A percentile compares a stretch with the other conserved stretches of the same genome.
These are phyloP conservation scores for Xylariales sp. DNA, from an alignment of 2,329 filamentous ascomycete species.

Conservation along the genomic window DNA sequence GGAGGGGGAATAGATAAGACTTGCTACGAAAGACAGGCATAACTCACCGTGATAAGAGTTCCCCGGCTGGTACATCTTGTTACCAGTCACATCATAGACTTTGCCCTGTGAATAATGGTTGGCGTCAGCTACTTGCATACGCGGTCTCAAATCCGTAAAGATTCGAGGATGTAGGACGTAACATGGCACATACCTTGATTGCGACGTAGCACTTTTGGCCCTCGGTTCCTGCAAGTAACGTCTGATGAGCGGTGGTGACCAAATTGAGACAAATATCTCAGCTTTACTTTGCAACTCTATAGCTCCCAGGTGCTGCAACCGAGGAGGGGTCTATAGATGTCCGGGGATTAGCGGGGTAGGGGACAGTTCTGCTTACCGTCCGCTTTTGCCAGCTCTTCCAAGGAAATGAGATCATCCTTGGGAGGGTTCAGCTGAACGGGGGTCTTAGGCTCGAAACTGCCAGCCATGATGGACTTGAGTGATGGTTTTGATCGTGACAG, in stretches of 20 bases:
- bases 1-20: not conserved
- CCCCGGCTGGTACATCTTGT: slow-evolving; percentile 77
- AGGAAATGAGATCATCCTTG: slow-evolving; percentile 81
- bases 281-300: too few relatives aligned
- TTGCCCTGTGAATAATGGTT: slow-evolving; percentile 71
- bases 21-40: not conserved
- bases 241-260: slow-evolving; percentile 13
- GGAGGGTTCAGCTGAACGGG: slow-evolving; percentile 75
- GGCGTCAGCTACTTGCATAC: too few relatives aligned
- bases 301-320: too few relatives aligned
- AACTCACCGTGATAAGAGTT: slow-evolving; percentile 79
- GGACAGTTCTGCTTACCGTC: slow-evolving; percentile 73
- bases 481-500: too few relatives aligned
- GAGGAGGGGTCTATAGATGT: too few relatives aligned
- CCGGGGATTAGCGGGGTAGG: too few relatives aligned
- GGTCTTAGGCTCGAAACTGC: slow-evolving; percentile 73
- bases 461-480: slow-evolving; percentile 43
- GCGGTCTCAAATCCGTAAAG: too few relatives aligned
- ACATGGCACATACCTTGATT: slow-evolving; percentile 67
- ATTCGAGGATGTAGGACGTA: too few relatives aligned
- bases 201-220: slow-evolving; percentile 64
- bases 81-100: slow-evolving; percentile 90
- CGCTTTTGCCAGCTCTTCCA: slow-evolving; percentile 73
- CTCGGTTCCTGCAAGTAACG: slow-evolving; percentile 49
- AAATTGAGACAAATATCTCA: not conserved